Evolutionary conservation across 345 rosid species (phyloP).

Genomic region (Cardamine resedifolia): DNA sequence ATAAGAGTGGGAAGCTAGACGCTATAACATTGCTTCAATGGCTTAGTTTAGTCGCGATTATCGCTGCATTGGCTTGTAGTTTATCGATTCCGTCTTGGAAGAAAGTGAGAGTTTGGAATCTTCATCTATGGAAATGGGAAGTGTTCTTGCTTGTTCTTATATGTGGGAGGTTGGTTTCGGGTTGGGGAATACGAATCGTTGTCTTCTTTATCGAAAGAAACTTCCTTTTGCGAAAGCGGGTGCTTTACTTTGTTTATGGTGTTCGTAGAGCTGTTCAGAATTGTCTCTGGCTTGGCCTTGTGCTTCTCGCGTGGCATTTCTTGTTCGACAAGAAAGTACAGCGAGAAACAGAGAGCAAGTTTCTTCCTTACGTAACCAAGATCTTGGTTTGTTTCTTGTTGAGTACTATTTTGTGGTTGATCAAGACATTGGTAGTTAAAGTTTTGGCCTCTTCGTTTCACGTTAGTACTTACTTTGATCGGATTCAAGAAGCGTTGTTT

Average conservation of each 20-base stretch:
- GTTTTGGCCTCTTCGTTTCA: constrained; percentile 87
- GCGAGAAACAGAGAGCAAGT: constrained; percentile 31
- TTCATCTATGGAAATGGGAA: constrained; percentile 89
- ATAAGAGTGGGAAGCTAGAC: constrained; percentile 41
- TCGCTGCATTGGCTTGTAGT: constrained; percentile 52
- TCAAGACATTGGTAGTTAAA: constrained; percentile 84
- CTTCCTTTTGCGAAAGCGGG: constrained; percentile 64
- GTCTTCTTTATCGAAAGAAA: constrained; percentile 84
- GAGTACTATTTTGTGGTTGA: constrained; percentile 65
- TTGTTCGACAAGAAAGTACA: constrained; percentile 63
- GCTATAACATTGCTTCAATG: constrained; percentile 58
- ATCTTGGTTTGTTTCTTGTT: constrained; percentile 66
- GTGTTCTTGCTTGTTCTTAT: constrained; percentile 71
- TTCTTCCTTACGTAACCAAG: constrained; percentile 59
- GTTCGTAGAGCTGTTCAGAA: constrained; percentile 77
- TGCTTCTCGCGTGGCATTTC: constrained; percentile 66
- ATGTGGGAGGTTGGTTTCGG: constrained; percentile 80
- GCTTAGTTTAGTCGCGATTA: constrained; percentile 58
- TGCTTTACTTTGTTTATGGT: constrained; percentile 86
- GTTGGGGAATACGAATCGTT: constrained; percentile 76
- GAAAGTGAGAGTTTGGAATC: constrained; percentile 44
- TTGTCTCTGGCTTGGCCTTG: constrained; percentile 78
- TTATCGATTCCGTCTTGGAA: constrained; percentile 44
- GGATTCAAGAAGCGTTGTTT: constrained; percentile 82
- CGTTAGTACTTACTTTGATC: constrained; percentile 85